Percentiles rank a stretch among this genome's conserved stretches.
Conservation (phyloP, 192 early-diverging fungal species). For the Linnemannia exigua region DNA sequence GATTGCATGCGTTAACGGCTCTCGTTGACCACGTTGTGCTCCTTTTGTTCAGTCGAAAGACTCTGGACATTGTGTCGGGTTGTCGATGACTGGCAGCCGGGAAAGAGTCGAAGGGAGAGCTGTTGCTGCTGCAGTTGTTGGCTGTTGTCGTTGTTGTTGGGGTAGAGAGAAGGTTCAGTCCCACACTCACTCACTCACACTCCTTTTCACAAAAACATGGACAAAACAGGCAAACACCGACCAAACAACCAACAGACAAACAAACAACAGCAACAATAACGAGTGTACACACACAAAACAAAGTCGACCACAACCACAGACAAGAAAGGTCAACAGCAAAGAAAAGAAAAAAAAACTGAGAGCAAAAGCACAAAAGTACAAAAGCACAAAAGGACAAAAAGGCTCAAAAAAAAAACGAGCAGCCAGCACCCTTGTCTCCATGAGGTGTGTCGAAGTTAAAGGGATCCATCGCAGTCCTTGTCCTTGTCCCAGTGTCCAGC, state of each 20-base stretch:
- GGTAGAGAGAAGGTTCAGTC: not conserved
- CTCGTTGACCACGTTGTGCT: not conserved
- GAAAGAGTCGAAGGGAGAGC: not conserved
- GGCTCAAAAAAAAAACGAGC: not conserved
- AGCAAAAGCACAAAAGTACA: not conserved
- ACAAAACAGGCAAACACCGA: conserved; percentile 1
- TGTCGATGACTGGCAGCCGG: not conserved
- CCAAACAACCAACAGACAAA: not conserved
- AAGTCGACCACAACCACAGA: not conserved
- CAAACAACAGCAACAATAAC: not conserved
- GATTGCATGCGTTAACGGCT: not conserved
- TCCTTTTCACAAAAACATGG: not conserved
- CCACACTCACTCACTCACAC: not conserved
- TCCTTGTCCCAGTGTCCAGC: not conserved
- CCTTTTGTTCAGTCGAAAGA: not conserved
- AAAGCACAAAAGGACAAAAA: too few species aligned
- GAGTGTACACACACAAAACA: not conserved
- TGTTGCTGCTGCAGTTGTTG: not conserved
- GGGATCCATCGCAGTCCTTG: not conserved
- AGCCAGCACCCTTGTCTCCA: not conserved
- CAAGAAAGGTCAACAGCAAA: not conserved
- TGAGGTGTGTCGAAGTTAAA: not conserved
- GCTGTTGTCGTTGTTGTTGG: conserved; percentile 3
- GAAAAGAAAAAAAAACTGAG: not conserved
- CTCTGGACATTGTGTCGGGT: not conserved